Conservation (phyloP, 441 rosid genomes). For the Erysimum pusillum region DNA sequence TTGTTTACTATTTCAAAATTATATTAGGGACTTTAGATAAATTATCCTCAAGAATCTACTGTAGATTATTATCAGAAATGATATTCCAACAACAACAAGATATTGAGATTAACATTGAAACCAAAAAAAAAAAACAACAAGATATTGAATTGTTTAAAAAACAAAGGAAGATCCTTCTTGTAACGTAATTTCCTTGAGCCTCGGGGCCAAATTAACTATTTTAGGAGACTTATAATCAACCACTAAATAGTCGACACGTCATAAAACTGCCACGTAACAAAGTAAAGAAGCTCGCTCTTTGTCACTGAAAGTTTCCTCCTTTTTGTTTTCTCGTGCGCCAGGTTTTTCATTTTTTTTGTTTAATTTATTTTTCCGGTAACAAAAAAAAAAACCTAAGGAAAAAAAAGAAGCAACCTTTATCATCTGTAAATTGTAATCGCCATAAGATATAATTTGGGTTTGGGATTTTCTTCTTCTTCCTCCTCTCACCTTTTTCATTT, state of each 20-base stretch:
- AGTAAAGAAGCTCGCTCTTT: slow-evolving; percentile 26
- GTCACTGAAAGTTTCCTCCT: slow-evolving; percentile 16
- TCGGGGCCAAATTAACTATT: slow-evolving; percentile 35
- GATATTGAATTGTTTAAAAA: not conserved
- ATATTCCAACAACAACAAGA: not conserved
- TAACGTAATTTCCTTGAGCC: slow-evolving; percentile 34
- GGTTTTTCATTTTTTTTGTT: not conserved
- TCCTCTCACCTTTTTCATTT: slow-evolving; percentile 35
- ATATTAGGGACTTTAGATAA: too few relatives aligned
- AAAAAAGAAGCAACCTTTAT: slow-evolving; percentile 35
- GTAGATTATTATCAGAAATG: not conserved
- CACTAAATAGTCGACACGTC: slow-evolving; percentile 17
- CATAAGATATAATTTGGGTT: slow-evolving; percentile 32
- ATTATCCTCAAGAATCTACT: not conserved
- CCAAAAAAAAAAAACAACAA: too few relatives aligned
- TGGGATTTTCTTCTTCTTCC: slow-evolving; percentile 3
- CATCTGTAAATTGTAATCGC: slow-evolving; percentile 37
- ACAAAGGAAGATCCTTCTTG: not conserved
- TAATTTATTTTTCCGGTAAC: slow-evolving; percentile 8
- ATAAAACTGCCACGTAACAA: slow-evolving; percentile 31
- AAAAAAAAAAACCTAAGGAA: slow-evolving; percentile 36
- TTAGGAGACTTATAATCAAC: slow-evolving; percentile 10
- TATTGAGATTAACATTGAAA: too few relatives aligned
- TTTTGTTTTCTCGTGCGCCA: slow-evolving; percentile 16
- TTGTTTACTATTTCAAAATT: too few relatives aligned